These are phyloP conservation scores for Ceratocystis variospora DNA, from an alignment of 2,329 filamentous ascomycete species.

Conservation along the genomic window DNA sequence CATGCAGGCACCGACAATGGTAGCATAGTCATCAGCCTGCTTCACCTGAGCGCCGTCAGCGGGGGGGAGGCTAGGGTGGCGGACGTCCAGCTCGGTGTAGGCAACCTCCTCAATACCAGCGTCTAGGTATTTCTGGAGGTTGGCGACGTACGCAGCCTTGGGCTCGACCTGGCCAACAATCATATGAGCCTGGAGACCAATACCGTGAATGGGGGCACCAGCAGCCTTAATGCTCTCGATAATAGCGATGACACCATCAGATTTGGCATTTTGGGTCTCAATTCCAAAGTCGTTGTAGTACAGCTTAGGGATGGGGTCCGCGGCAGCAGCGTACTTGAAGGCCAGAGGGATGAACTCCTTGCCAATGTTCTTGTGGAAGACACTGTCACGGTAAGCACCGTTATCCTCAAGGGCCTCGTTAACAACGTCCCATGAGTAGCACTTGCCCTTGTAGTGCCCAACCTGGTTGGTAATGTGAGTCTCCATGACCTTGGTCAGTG, in stretches of 20 bases:
- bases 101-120: constrained; percentile 36
- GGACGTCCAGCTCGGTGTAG: constrained; percentile 42
- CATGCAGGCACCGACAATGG: constrained; percentile 25
- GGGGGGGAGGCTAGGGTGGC: constrained; percentile 26
- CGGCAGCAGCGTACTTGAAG: constrained; percentile 41
- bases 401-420: constrained; percentile 50
- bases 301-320: constrained; percentile 43
- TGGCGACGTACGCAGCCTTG: constrained; percentile 29
- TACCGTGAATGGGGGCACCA: constrained; percentile 46
- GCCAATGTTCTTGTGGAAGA: constrained; percentile 44
- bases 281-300: constrained; percentile 48
- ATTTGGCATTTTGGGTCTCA: constrained; percentile 38
- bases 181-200: constrained; percentile 49
- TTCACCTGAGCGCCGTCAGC: constrained; percentile 24
- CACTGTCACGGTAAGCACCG: constrained; percentile 37
- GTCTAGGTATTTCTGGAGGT: constrained; percentile 32
- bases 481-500: constrained; percentile 37
- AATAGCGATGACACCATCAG: constrained; percentile 32
- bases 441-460: constrained; percentile 44
- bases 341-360: constrained; percentile 43
- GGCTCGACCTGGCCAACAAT: constrained; percentile 39
- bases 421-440: constrained; percentile 52
- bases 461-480: constrained; percentile 48
- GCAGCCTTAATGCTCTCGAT: constrained; percentile 33
- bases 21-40: constrained; percentile 25